Evolutionary conservation across 1,284 basidiomycete genomes (phyloP).

Genomic region (Neolentinus lepideus): DNA sequence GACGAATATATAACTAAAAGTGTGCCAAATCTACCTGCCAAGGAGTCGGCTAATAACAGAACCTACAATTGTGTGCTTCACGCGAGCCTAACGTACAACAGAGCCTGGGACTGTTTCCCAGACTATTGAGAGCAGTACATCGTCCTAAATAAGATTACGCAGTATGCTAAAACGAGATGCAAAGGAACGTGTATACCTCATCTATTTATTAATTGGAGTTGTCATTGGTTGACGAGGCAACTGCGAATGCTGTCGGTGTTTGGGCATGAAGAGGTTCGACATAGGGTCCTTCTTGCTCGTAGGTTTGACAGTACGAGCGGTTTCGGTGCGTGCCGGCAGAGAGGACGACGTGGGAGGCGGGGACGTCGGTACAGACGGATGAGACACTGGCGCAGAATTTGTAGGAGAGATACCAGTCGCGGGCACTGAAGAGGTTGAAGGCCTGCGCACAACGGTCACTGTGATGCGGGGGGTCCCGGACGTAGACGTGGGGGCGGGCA

Average conservation of each 20-base stretch:
- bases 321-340: slow-evolving; percentile 3
- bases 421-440: slow-evolving; percentile 2
- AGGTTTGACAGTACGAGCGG: slow-evolving; percentile 17
- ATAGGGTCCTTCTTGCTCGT: slow-evolving; percentile 54
- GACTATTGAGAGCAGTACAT: neutral
- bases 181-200: neutral
- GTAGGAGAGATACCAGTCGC: neutral
- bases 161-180: neutral
- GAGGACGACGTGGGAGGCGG: slow-evolving; percentile 3
- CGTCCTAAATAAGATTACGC: neutral
- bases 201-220: slow-evolving; percentile 13
- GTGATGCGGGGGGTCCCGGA: slow-evolving; percentile 20
- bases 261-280: slow-evolving; percentile 67
- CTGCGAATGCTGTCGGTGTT: slow-evolving; percentile 61
- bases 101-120: neutral
- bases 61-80: no score
- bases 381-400: slow-evolving; percentile 7
- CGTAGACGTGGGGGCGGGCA: slow-evolving; percentile 18
- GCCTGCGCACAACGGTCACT: slow-evolving; percentile 18
- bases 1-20: no score
- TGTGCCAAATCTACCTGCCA: no score
- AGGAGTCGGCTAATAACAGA: no score
- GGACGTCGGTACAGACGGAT: slow-evolving; percentile 10
- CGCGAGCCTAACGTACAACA: neutral
- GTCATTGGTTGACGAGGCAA: slow-evolving; percentile 27